Evolutionary conservation across 768 basidiomycete genomes (phyloP).

Genomic region (Gyrodon lividus): DNA sequence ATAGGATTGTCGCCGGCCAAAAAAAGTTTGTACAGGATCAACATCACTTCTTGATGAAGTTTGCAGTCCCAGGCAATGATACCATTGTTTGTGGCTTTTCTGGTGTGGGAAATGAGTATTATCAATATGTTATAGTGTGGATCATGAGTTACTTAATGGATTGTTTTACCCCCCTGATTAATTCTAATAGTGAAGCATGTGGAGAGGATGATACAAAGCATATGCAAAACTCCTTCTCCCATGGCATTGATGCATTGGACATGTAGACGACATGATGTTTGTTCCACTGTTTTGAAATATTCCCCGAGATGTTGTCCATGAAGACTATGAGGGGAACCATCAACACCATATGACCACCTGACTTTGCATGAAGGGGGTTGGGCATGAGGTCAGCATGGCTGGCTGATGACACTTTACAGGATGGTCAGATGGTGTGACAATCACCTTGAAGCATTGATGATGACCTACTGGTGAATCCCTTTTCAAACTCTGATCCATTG

Average conservation of each 20-base stretch:
- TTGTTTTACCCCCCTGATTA: slow-evolving; percentile 27
- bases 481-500: neutral
- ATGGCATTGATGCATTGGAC: slow-evolving; percentile 32
- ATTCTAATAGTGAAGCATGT: slow-evolving; percentile 31
- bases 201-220: slow-evolving; percentile 34
- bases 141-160: slow-evolving; percentile 18
- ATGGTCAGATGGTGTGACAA: neutral
- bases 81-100: slow-evolving; percentile 28
- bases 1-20: too few relatives aligned
- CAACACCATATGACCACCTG: slow-evolving; percentile 17
- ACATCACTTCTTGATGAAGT: too few relatives aligned
- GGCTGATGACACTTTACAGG: neutral
- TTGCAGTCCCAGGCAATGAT: too few relatives aligned
- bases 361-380: slow-evolving; percentile 11
- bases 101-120: too few relatives aligned
- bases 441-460: neutral
- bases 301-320: slow-evolving; percentile 36
- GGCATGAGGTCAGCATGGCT: slow-evolving; percentile 11
- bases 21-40: too few relatives aligned
- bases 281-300: slow-evolving; percentile 36
- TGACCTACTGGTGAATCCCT: neutral
- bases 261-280: slow-evolving; percentile 33
- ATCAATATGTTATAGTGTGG: too few relatives aligned
- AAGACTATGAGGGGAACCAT: slow-evolving; percentile 26
- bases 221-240: slow-evolving; percentile 31